A percentile compares a stretch with the other conserved stretches of the same genome.
phyloP scores from a whole-genome alignment of 352 stramenopile genomes.

The Phytopythium litorale region DNA sequence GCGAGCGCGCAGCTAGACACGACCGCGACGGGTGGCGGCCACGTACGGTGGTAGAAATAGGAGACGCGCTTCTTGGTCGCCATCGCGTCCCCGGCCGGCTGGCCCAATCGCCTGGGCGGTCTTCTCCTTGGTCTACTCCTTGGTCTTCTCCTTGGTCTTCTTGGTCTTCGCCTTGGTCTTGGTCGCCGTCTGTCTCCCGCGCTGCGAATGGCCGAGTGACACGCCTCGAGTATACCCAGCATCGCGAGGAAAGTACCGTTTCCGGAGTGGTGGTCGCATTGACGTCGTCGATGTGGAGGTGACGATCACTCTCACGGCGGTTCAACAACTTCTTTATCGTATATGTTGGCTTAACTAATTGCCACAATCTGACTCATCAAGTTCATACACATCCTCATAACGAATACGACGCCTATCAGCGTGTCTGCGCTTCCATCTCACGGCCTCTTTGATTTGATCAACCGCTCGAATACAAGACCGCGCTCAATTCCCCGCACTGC shows the following conservation, averaged over 20 bases:
- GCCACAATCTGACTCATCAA: neutral
- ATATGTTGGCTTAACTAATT: too few relatives aligned
- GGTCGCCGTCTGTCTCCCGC: neutral
- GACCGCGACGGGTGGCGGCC: neutral
- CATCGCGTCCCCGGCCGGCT: conserved; percentile 9
- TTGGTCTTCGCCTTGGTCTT: neutral
- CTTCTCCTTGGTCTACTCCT: too few relatives aligned
- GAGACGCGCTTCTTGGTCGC: conserved; percentile 74
- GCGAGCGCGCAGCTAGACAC: conserved; percentile 5
- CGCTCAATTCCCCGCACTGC: neutral
- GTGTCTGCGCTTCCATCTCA: neutral
- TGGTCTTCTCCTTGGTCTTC: too few relatives aligned
- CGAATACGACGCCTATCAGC: neutral
- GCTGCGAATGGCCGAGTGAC: conserved; percentile 6
- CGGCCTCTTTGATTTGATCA: neutral
- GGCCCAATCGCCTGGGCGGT: too few relatives aligned
- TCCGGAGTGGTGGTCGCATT: neutral
- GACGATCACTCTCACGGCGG: neutral
- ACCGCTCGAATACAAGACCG: neutral
- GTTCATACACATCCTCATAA: neutral
- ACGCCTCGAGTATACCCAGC: neutral
- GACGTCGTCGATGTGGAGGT: too few relatives aligned
- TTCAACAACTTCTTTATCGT: neutral
- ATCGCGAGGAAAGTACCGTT: neutral
- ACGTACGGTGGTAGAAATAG: conserved; percentile 86